phyloP scores from a whole-genome alignment of 441 rosid species.

The Pelargonium australe region DNA sequence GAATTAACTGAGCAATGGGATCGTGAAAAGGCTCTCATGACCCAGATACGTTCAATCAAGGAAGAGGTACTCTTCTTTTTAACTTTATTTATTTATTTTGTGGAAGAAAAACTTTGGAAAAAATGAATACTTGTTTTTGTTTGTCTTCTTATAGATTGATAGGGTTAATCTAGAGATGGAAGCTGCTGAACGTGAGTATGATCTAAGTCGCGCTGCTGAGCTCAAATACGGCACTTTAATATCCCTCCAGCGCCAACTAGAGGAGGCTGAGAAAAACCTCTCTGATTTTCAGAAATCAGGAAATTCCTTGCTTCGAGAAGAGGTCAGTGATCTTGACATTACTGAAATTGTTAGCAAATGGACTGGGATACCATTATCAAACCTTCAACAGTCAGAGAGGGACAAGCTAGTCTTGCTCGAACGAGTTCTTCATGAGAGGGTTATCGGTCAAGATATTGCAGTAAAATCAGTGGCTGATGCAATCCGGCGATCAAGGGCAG shows the following conservation, averaged over 20 bases:
- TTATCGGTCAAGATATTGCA: constrained; percentile 97
- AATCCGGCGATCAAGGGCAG: constrained; percentile 94
- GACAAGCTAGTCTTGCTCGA: constrained; percentile 94
- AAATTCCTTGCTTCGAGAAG: constrained; percentile 81
- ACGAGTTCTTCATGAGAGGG: constrained; percentile 79
- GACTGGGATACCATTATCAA: constrained; percentile 98
- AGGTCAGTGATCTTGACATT: constrained; percentile 73
- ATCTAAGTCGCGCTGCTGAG: constrained; percentile 97
- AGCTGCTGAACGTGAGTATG: constrained; percentile 96
- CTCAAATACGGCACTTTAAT: constrained; percentile 89
- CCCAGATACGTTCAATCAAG: constrained; percentile 76
- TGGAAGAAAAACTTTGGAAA: not conserved
- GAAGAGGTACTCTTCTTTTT: constrained; percentile 54
- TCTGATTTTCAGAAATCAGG: constrained; percentile 81
- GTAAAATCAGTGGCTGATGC: constrained; percentile 92
- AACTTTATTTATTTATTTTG: not conserved
- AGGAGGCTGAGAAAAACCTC: constrained; percentile 76
- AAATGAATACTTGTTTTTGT: not conserved
- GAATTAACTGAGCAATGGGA: constrained; percentile 92
- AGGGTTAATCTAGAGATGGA: constrained; percentile 92
- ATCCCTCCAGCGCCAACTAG: constrained; percentile 75
- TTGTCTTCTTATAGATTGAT: constrained; percentile 56
- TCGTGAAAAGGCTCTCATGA: constrained; percentile 91
- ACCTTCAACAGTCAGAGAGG: constrained; percentile 88
- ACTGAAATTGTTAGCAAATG: constrained; percentile 86